Percentiles rank a stretch among this genome's conserved stretches.
phyloP scores from a whole-genome alignment of 1,139 yeast species.

The Torulaspora pretoriensis region DNA sequence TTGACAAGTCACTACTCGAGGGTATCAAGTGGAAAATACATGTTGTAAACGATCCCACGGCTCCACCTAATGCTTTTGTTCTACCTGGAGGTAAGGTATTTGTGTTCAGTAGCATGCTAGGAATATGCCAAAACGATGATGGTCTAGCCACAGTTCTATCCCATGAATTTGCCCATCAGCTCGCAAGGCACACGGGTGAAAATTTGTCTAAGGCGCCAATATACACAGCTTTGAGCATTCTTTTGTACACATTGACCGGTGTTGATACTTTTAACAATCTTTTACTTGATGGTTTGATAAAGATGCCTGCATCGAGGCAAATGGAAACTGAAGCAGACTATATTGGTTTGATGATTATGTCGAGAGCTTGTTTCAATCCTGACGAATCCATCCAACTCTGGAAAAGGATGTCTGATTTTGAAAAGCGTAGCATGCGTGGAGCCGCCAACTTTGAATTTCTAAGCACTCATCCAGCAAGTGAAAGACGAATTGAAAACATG shows the following conservation, averaged over 20 bases:
- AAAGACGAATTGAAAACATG: slow-evolving; percentile 65
- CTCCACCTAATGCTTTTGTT: slow-evolving; percentile 93
- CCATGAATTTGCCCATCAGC: slow-evolving; percentile 90
- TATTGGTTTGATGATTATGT: slow-evolving; percentile 88
- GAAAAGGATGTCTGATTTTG: slow-evolving; percentile 72
- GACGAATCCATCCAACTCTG: slow-evolving; percentile 69
- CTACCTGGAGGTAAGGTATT: slow-evolving; percentile 95
- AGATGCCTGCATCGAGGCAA: slow-evolving; percentile 81
- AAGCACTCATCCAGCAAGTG: slow-evolving; percentile 88
- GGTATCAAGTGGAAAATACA: slow-evolving; percentile 70
- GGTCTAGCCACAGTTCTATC: slow-evolving; percentile 91
- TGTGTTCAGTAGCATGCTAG: slow-evolving; percentile 74
- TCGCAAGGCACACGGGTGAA: slow-evolving; percentile 89
- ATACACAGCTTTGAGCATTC: slow-evolving; percentile 49
- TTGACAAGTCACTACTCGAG: slow-evolving; percentile 31
- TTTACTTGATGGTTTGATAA: slow-evolving; percentile 55
- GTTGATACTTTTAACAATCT: slow-evolving; percentile 50
- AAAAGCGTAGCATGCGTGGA: slow-evolving; percentile 39
- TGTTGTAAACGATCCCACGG: slow-evolving; percentile 63
- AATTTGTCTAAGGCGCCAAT: slow-evolving; percentile 62
- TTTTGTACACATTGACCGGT: slow-evolving; percentile 51
- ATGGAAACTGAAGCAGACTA: slow-evolving; percentile 97
- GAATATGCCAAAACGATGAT: slow-evolving; percentile 75
- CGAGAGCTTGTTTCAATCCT: slow-evolving; percentile 82
- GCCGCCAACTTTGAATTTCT: slow-evolving; percentile 53